phyloP scores from a whole-genome alignment of 495 filamentous ascomycete genomes.

The Penicillium simplicissimum region DNA sequence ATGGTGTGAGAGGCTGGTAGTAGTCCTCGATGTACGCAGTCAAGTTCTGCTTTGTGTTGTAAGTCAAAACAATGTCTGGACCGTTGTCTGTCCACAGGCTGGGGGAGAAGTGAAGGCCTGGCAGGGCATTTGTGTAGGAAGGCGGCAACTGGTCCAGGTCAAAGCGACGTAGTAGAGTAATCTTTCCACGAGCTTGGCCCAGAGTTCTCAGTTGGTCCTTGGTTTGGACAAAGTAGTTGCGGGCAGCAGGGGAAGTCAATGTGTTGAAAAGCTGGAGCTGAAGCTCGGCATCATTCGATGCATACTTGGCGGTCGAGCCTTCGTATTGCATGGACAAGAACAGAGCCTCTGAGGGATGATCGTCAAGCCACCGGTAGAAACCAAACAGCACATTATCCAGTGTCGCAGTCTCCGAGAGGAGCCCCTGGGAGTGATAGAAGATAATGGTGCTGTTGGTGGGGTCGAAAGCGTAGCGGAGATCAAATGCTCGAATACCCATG shows the following conservation, averaged over 20 bases:
- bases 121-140: slow-evolving; percentile 32
- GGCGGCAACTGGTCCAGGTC: slow-evolving; percentile 37
- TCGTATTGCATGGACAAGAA: slow-evolving; percentile 47
- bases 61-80: slow-evolving; percentile 35
- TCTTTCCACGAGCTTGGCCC: slow-evolving; percentile 44
- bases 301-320: slow-evolving; percentile 25
- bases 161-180: slow-evolving; percentile 44
- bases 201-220: slow-evolving; percentile 39
- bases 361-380: slow-evolving; percentile 49
- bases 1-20: slow-evolving; percentile 33
- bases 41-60: slow-evolving; percentile 32
- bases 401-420: slow-evolving; percentile 45
- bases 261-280: slow-evolving; percentile 36
- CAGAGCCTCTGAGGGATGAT: slow-evolving; percentile 36
- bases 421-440: slow-evolving; percentile 51
- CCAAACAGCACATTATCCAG: slow-evolving; percentile 51
- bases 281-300: slow-evolving; percentile 37
- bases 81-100: slow-evolving; percentile 39
- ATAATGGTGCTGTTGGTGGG: slow-evolving; percentile 44
- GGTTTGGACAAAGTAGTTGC: slow-evolving; percentile 40
- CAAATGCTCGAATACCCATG: slow-evolving; percentile 52
- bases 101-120: slow-evolving; percentile 45
- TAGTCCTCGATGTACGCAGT: slow-evolving; percentile 49
- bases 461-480: slow-evolving; percentile 52
- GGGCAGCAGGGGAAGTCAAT: slow-evolving; percentile 35